phyloP scores from a whole-genome alignment of 2,329 filamentous ascomycete genomes.

The Phyllosticta ampelicida region DNA sequence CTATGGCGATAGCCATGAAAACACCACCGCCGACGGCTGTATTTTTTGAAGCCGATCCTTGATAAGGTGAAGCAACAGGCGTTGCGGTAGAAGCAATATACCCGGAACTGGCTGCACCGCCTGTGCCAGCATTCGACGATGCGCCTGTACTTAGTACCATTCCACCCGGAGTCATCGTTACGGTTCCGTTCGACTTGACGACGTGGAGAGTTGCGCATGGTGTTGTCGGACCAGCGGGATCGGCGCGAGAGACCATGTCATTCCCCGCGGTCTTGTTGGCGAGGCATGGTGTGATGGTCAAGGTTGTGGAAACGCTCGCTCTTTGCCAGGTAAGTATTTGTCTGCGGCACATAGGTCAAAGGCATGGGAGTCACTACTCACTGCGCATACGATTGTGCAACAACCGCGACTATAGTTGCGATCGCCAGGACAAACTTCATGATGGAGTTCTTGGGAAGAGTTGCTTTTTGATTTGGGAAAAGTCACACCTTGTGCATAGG shows the following conservation, averaged over 20 bases:
- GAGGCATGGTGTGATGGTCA: neutral
- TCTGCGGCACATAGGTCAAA: no score
- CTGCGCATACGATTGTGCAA: neutral
- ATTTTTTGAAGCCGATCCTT: neutral
- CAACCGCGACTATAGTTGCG: neutral
- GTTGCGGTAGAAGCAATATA: neutral
- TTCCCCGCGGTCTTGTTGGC: neutral
- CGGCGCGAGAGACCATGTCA: slow-evolving; percentile 6
- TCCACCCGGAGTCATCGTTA: slow-evolving; percentile 1
- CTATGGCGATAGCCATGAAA: neutral
- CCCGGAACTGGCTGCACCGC: neutral
- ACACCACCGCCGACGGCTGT: neutral
- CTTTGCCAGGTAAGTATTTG: neutral
- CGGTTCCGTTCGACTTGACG: slow-evolving; percentile 5
- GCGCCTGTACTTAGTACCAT: neutral
- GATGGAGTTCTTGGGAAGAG: neutral
- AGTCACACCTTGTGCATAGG: neutral
- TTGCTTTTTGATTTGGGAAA: neutral
- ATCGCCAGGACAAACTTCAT: slow-evolving; percentile 1
- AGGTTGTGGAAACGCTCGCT: neutral
- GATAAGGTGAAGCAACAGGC: neutral
- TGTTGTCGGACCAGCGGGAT: neutral
- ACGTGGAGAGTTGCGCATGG: slow-evolving; percentile 2
- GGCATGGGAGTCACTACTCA: neutral
- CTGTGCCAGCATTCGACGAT: neutral